These are phyloP conservation scores for Suillus occidentalis DNA, from an alignment of 768 basidiomycete genomes.

Conservation along the genomic window DNA sequence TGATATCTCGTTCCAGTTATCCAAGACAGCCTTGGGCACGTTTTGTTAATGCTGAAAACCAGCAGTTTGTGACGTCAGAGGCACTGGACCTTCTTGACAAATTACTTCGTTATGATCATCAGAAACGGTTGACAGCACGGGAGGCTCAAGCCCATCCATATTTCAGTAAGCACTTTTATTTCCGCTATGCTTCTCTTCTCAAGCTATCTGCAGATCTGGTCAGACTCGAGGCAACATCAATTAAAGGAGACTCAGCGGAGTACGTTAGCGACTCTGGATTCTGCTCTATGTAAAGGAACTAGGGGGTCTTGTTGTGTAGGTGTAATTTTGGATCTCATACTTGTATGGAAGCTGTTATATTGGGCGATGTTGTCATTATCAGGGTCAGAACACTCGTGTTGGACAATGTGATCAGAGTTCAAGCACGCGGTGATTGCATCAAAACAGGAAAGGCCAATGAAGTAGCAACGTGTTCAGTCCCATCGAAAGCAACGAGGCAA, in stretches of 20 bases:
- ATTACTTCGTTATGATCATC: conserved; percentile 68
- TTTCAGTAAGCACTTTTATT: conserved; percentile 47
- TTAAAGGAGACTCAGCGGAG: conserved; percentile 40
- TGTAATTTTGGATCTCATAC: conserved; percentile 10
- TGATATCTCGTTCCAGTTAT: conserved; percentile 39
- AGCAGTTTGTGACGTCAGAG: conserved; percentile 57
- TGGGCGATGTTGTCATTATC: conserved; percentile 16
- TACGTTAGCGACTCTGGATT: conserved; percentile 51
- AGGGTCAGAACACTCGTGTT: conserved; percentile 11
- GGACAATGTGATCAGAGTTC: conserved; percentile 7
- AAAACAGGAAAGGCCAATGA: conserved; percentile 11
- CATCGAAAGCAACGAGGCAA: conserved; percentile 27
- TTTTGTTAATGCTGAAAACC: conserved; percentile 60
- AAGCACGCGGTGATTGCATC: conserved; percentile 16
- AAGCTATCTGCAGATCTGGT: conserved; percentile 40
- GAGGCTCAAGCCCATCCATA: conserved; percentile 69
- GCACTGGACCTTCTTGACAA: conserved; percentile 68
- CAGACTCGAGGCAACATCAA: conserved; percentile 45
- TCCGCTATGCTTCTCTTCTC: conserved; percentile 23
- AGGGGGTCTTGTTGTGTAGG: conserved; percentile 5
- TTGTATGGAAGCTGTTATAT: conserved; percentile 12
- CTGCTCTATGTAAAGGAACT: conserved; percentile 36
- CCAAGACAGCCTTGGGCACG: conserved; percentile 64
- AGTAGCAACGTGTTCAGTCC: conserved; percentile 30
- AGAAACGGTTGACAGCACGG: conserved; percentile 62